Evolutionary conservation across 352 stramenopile genomes (phyloP), one percentile per base, ranked within the genome.

Genomic region (Phytophthora brassicae): DNA sequence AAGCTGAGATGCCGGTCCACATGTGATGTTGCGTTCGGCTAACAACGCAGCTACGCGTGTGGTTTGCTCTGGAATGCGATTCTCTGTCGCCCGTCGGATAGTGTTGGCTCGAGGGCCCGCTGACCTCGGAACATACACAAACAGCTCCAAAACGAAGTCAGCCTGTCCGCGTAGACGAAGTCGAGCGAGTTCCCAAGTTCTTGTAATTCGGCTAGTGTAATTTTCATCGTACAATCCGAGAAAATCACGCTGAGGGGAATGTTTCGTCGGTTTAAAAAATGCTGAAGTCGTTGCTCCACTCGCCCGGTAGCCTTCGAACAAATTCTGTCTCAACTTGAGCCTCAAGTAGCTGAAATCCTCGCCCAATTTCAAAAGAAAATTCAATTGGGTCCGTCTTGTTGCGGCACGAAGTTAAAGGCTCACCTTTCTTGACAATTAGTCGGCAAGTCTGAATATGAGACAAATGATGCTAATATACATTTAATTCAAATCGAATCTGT

Each of bases 81-180:
- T 45, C 16, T 54, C 38, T 29, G 57, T 65, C 6, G 57, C 47
- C 13, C 48, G 24, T 0, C 47, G 36, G 8, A 65, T 33, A 1
- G 48, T 46, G 6, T 26, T 55, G 1, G 20, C 16, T 1, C 28
- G 35, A 1, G 22, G 39, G 6, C 36, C 36, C 6, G 41, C 7
- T 20, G 29, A 4, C 23, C 16, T 59, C 5, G 42, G 58, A 16
- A 66, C 43, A 39, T 60, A 66, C 13, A 60, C 49, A 45, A n/a
- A n/a, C n/a, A n/a, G n/a, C n/a, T n/a, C n/a, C n/a, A n/a, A n/a
- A n/a, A n/a, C n/a, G n/a, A n/a, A 60, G 13, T 46, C 42, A 29
- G 33, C 33, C 3, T 66, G 58, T 11, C 49, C 58, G 8, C 51
- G 6, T 9, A 41, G 14, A 6, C 56, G 38, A 39, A 54, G 39